Percentiles rank a stretch among this genome's conserved stretches.
Conservation (phyloP, 345 rosid genomes). For the Microthlaspi erraticum region DNA sequence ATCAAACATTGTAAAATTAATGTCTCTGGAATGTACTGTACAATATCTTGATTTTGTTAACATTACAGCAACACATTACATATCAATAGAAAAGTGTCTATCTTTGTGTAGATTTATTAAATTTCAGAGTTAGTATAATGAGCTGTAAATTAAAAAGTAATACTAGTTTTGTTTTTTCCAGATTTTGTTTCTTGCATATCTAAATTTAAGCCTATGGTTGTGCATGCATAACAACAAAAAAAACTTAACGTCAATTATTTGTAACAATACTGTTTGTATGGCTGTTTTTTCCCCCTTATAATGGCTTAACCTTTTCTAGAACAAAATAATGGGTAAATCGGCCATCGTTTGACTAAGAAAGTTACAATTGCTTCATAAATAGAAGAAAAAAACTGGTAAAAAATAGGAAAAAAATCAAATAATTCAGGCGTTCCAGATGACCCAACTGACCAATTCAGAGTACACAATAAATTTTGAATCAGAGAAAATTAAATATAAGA, state of each 20-base stretch:
- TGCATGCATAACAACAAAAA: conserved; percentile 40
- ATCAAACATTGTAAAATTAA: conserved; percentile 25
- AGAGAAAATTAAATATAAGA: conserved; percentile 8
- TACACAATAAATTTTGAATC: conserved; percentile 34
- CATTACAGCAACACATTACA: neutral
- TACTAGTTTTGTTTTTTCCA: neutral
- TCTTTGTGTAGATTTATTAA: conserved; percentile 4
- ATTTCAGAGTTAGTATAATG: neutral
- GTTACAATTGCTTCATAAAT: conserved; percentile 25
- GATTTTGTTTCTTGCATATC: conserved; percentile 28
- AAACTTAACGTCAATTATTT: conserved; percentile 25
- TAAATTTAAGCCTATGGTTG: conserved; percentile 36
- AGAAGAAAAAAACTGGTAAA: conserved; percentile 28
- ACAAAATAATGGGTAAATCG: conserved; percentile 29
- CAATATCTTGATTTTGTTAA: neutral
- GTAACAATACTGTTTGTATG: conserved; percentile 23
- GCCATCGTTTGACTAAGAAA: conserved; percentile 39
- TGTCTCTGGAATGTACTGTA: conserved; percentile 18
- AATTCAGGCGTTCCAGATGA: conserved; percentile 71
- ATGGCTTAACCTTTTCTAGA: conserved; percentile 29
- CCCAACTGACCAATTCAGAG: conserved; percentile 66
- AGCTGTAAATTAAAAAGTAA: conserved; percentile 31
- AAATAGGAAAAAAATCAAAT: conserved; percentile 44
- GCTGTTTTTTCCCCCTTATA: conserved; percentile 11
- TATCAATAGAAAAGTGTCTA: conserved; percentile 1